These are phyloP conservation scores for Blastobotrys attinorum DNA, from an alignment of 805 yeast genomes.

Conservation along the genomic window DNA sequence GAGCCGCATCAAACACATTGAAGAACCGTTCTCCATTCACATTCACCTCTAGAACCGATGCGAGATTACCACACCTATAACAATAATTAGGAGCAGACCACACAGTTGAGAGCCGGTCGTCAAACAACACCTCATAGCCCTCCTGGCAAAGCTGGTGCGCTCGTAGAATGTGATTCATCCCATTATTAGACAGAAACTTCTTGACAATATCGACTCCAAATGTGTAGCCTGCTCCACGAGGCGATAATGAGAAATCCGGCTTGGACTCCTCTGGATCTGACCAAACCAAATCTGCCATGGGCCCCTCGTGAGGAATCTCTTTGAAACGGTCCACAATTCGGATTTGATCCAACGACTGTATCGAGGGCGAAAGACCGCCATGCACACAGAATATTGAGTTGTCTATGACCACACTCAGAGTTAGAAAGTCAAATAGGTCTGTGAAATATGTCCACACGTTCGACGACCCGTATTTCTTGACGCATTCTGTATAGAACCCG, in stretches of 20 bases:
- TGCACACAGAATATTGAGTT: conserved; percentile 89
- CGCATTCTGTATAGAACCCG: conserved; percentile 93
- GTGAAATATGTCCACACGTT: conserved; percentile 86
- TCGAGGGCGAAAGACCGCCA: conserved; percentile 93
- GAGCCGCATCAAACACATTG: conserved; percentile 95
- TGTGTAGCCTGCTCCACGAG: conserved; percentile 97
- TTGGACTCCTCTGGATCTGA: conserved; percentile 88
- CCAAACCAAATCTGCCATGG: conserved; percentile 99
- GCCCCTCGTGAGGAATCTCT: conserved; percentile 98
- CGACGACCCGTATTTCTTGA: conserved; percentile 75
- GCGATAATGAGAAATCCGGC: conserved; percentile 74
- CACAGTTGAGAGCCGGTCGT: conserved; percentile 86
- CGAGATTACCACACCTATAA: conserved; percentile 93
- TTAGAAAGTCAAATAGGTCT: conserved; percentile 85
- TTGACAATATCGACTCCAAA: conserved; percentile 89
- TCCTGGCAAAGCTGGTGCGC: conserved; percentile 97
- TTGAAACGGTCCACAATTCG: conserved; percentile 81
- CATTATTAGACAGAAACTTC: conserved; percentile 71
- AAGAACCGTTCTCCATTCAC: conserved; percentile 62
- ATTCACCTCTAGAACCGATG: conserved; percentile 87
- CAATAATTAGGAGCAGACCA: conserved; percentile 99
- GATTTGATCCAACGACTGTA: conserved; percentile 89
- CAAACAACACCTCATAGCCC: conserved; percentile 88
- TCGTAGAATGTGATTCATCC: conserved; percentile 71
- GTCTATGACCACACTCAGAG: conserved; percentile 84